Conservation (phyloP, 2,329 filamentous ascomycete genomes). For the Cladosporium sp. region DNA sequence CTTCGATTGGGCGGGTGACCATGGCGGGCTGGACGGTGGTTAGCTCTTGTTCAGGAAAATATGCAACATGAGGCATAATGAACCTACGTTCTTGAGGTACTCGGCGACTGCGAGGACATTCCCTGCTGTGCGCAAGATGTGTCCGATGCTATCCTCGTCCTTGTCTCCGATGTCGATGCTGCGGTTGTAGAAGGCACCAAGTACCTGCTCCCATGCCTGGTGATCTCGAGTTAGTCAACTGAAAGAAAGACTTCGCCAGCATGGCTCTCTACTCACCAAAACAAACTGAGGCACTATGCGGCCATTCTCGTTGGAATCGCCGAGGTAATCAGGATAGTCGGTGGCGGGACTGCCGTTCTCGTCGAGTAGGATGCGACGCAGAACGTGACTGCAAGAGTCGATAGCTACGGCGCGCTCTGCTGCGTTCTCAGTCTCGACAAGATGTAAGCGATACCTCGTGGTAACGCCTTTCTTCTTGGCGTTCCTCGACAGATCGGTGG, state of each 20-base stretch:
- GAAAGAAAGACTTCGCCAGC: neutral
- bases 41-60: neutral
- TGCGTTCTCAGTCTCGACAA: conserved; percentile 18
- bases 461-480: conserved; percentile 24
- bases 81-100: conserved; percentile 39
- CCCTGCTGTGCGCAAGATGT: conserved; percentile 38
- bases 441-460: conserved; percentile 22
- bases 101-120: conserved; percentile 44
- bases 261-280: conserved; percentile 10
- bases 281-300: conserved; percentile 15
- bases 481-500: conserved; percentile 26
- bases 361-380: conserved; percentile 18
- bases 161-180: conserved; percentile 38
- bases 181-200: conserved; percentile 46
- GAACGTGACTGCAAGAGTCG: too few relatives aligned
- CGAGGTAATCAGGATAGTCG: conserved; percentile 11
- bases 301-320: conserved; percentile 22
- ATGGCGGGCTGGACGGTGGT: conserved; percentile 24
- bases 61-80: too few relatives aligned
- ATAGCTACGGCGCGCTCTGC: too few relatives aligned
- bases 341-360: conserved; percentile 15
- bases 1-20: conserved; percentile 44
- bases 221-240: neutral
- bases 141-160: conserved; percentile 33
- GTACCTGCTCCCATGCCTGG: conserved; percentile 40